These are phyloP conservation scores for Zygoascus hellenicus DNA, from an alignment of 1,139 yeast species.

Conservation along the genomic window DNA sequence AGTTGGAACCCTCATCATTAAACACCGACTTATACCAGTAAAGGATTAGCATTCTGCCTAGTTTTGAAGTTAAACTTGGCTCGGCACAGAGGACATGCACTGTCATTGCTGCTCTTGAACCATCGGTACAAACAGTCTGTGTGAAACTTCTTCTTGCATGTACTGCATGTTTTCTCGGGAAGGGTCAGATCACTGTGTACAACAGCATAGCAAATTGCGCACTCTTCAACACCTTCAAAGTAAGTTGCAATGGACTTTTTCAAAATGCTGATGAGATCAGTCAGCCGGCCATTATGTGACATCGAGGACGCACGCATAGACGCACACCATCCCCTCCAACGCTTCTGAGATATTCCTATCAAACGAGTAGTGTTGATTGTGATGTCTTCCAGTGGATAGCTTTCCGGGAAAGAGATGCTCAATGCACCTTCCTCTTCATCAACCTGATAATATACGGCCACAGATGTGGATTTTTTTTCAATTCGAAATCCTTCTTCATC, in stretches of 20 bases:
- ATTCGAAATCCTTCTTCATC: constrained; percentile 28
- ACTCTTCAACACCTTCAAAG: constrained; percentile 84
- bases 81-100: constrained; percentile 93
- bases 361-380: constrained; percentile 71
- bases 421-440: constrained; percentile 89
- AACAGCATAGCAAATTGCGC: constrained; percentile 93
- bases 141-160: constrained; percentile 91
- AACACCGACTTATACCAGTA: background rate
- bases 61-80: constrained; percentile 44
- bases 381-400: constrained; percentile 71
- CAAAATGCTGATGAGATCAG: constrained; percentile 77
- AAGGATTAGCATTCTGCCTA: constrained; percentile 1
- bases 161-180: constrained; percentile 81
- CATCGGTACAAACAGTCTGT: constrained; percentile 96
- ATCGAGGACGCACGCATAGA: constrained; percentile 80
- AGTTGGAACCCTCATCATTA: no score
- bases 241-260: constrained; percentile 75
- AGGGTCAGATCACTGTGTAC: constrained; percentile 85
- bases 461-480: constrained; percentile 49
- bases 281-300: constrained; percentile 67
- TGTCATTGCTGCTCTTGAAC: constrained; percentile 90
- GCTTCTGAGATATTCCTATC: constrained; percentile 84
- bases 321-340: constrained; percentile 93
- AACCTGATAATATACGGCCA: constrained; percentile 66
- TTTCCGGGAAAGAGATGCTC: constrained; percentile 61